Evolutionary conservation across 192 early-diverging fungal genomes (phyloP).

Genomic region (Coemansia furcata): DNA sequence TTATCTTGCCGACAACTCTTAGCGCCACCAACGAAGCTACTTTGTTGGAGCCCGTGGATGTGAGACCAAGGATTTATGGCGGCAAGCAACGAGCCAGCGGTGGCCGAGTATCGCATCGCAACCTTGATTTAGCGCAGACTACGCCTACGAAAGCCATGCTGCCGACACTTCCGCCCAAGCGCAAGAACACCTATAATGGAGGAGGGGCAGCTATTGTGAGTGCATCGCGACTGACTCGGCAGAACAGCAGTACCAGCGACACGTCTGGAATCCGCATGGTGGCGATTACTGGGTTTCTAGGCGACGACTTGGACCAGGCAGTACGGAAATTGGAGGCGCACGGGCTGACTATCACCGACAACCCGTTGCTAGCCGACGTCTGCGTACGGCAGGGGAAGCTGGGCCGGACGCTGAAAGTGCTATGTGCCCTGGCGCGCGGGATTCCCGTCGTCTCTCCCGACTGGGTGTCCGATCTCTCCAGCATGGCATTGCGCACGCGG

Average conservation of each 20-base stretch:
- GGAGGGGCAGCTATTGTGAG: neutral
- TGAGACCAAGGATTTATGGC: neutral
- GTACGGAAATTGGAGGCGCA: neutral
- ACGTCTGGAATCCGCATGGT: neutral
- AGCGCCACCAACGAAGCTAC: neutral
- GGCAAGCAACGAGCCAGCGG: neutral
- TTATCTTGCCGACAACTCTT: neutral
- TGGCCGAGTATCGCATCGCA: neutral
- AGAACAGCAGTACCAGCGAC: neutral
- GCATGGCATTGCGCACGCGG: neutral
- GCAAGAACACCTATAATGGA: neutral
- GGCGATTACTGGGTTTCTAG: slow-evolving; percentile 19
- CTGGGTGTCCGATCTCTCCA: slow-evolving; percentile 8
- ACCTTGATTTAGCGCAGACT: neutral
- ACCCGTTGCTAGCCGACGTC: slow-evolving; percentile 28
- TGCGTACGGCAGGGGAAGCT: slow-evolving; percentile 32
- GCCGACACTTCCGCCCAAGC: neutral
- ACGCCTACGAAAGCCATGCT: neutral
- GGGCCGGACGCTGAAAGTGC: slow-evolving; percentile 43
- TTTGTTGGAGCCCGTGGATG: neutral
- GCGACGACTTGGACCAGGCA: slow-evolving; percentile 2
- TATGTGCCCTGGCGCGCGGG: slow-evolving; percentile 43
- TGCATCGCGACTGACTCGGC: neutral
- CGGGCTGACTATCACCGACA: slow-evolving; percentile 15
- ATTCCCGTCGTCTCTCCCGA: slow-evolving; percentile 19